Evolutionary conservation across 805 yeast genomes (phyloP), one percentile per base, ranked within the genome.

Genomic region (Wickerhamiella shivajii): DNA sequence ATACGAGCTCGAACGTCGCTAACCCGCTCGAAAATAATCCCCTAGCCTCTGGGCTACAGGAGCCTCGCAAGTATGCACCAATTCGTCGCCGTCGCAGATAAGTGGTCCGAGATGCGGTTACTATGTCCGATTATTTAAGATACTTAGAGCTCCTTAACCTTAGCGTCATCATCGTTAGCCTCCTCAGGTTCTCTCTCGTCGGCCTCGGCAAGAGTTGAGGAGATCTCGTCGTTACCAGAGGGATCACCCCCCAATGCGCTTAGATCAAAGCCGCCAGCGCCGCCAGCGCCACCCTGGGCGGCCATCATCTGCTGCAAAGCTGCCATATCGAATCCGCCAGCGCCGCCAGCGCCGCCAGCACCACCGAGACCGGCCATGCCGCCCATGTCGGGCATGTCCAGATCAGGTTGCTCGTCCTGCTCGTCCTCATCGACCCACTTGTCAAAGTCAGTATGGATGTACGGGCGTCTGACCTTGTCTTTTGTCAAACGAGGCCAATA

Each of bases 381-480:
- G 36, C 40, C 51, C 19, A 46, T 49, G 17, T 41, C 46, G 6
- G 39, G 48, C 27, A 44, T 53, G 18, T 41, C 50, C 16, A 59
- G 66, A 26, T 65, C 76, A 8, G 62, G 64, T 33, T 57, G 63
- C 38, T 74, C 85, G 25, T 81, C 84, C 60, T 87, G 98, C 60
- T 87, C 98, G 53, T 87, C 98, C 63, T 87, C 97, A 53, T 87
- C 98, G 25, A 80, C 93, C 98, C 98, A 87, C 57, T 76, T 80
- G 62, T 85, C 94, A 52, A 87, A 87, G 53, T 87, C 97, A 10
- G 98, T 87, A 64, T 80, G 79, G 53, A 87, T 70, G 58, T 69
- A 80, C 44, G 74, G 81, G 41, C 67, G 69, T 54, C 75, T 83
- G 50, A 69, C 65, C 63, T 84, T 81, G 49, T 78, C 85, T 60